Conservation (phyloP, 371 early-diverging fungal genomes). For the Haplosporangium sp. region DNA sequence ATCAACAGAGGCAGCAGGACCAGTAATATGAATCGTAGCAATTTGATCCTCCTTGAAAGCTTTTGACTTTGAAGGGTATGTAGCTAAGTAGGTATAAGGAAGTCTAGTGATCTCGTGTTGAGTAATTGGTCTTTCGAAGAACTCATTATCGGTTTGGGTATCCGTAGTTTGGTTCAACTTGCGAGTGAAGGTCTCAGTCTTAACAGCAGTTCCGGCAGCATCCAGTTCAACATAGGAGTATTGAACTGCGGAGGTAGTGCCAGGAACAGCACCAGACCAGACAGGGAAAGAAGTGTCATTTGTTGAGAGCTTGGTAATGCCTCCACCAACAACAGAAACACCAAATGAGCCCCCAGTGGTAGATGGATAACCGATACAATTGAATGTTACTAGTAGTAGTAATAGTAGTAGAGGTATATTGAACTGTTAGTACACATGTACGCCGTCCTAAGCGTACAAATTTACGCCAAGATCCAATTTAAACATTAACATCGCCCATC, state of each 20-base stretch:
- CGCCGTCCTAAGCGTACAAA: too few relatives aligned
- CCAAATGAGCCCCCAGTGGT: conserved; percentile 18
- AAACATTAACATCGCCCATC: too few relatives aligned
- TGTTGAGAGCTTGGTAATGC: conserved; percentile 27
- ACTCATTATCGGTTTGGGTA: conserved; percentile 36
- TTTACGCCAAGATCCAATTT: too few relatives aligned
- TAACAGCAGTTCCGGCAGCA: conserved; percentile 34
- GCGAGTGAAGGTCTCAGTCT: conserved; percentile 46
- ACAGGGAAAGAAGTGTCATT: conserved; percentile 41
- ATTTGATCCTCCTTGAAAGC: conserved; percentile 58
- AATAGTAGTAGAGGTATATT: background rate
- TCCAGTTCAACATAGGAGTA: conserved; percentile 49
- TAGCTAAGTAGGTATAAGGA: conserved; percentile 49
- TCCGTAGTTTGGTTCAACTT: conserved; percentile 43
- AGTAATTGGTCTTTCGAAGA: conserved; percentile 50
- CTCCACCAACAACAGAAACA: conserved; percentile 27
- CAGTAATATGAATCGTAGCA: conserved; percentile 63
- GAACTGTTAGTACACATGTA: too few relatives aligned
- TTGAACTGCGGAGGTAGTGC: conserved; percentile 28
- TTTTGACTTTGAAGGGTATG: conserved; percentile 48
- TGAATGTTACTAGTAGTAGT: conserved; percentile 42
- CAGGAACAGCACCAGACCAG: conserved; percentile 39
- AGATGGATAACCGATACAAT: conserved; percentile 39
- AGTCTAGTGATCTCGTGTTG: conserved; percentile 15
- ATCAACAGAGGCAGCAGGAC: conserved; percentile 40